Evolutionary conservation across 2,329 filamentous ascomycete species (phyloP).

Genomic region (Bimuria novae-zelandiae): DNA sequence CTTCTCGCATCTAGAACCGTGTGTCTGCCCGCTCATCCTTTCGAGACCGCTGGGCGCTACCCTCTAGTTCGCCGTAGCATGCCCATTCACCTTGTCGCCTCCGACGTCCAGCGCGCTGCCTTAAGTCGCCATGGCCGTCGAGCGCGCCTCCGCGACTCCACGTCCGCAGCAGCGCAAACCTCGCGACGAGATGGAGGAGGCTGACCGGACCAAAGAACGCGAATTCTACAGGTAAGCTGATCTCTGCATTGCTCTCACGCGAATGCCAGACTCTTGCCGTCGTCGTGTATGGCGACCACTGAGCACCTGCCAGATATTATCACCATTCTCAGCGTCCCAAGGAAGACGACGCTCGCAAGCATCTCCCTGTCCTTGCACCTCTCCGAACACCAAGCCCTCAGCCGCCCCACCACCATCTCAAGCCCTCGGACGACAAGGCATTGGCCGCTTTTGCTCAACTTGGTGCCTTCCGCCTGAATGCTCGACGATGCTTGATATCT

Average conservation of each 20-base stretch:
- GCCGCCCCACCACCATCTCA: slow-evolving; percentile 10
- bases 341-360: slow-evolving; percentile 22
- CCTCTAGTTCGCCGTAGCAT: slow-evolving; percentile 2
- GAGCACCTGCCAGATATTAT: slow-evolving; percentile 31
- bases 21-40: neutral
- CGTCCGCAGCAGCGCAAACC: slow-evolving; percentile 17
- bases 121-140: slow-evolving; percentile 11
- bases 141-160: slow-evolving; percentile 17
- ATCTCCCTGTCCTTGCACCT: slow-evolving; percentile 22
- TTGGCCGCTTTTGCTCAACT: slow-evolving; percentile 46
- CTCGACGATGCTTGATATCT: slow-evolving; percentile 43
- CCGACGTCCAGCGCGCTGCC: slow-evolving; percentile 11
- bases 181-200: slow-evolving; percentile 31
- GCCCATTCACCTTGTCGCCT: slow-evolving; percentile 3
- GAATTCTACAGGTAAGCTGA: slow-evolving; percentile 41
- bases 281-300: neutral
- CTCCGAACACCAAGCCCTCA: slow-evolving; percentile 16
- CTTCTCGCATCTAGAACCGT: neutral
- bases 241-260: neutral
- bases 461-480: slow-evolving; percentile 44
- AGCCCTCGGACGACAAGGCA: slow-evolving; percentile 39
- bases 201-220: slow-evolving; percentile 36
- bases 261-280: too few relatives aligned
- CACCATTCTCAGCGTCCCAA: slow-evolving; percentile 29
- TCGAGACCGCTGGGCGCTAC: neutral